A percentile compares a stretch with the other conserved stretches of the same genome.
These are phyloP conservation scores for Aspergillus sp. DNA, from an alignment of 2,329 filamentous ascomycete genomes.

Conservation along the genomic window DNA sequence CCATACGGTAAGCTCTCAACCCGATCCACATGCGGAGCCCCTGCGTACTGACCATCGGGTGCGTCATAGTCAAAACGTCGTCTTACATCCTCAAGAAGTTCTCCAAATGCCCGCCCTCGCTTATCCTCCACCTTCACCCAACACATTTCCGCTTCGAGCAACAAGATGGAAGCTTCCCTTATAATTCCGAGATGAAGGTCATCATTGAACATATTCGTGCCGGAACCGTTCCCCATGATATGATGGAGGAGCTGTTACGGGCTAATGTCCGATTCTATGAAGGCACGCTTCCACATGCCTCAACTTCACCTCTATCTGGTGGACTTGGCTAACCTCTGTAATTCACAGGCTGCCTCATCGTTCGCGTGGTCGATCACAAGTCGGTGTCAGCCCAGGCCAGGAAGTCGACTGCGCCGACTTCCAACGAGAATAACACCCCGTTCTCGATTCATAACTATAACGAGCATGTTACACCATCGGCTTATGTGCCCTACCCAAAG, in stretches of 20 bases:
- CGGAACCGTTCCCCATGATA: conserved; percentile 83
- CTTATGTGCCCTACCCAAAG: conserved; percentile 73
- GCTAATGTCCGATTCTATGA: conserved; percentile 83
- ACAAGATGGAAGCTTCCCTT: conserved; percentile 88
- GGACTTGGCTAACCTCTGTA: conserved; percentile 12
- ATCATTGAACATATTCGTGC: conserved; percentile 74
- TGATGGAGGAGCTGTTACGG: conserved; percentile 75
- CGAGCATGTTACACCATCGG: conserved; percentile 84
- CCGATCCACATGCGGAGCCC: conserved; percentile 10
- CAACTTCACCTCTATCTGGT: background rate
- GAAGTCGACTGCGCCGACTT: conserved; percentile 55
- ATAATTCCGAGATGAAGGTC: conserved; percentile 87
- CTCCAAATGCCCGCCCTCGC: conserved; percentile 70
- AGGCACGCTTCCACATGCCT: conserved; percentile 49
- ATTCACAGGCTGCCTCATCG: conserved; percentile 73
- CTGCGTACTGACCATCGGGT: conserved; percentile 22
- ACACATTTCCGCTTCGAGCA: conserved; percentile 90
- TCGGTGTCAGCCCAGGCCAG: conserved; percentile 63
- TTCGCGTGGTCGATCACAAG: conserved; percentile 89
- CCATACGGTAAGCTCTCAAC: conserved; percentile 45
- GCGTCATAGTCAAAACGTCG: conserved; percentile 66
- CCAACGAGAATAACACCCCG: conserved; percentile 64
- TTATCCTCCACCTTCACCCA: conserved; percentile 81
- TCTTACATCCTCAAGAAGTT: conserved; percentile 83
- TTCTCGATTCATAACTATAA: conserved; percentile 94